Conservation (phyloP, 2,329 filamentous ascomycete genomes). For the Arthroderma sp. region DNA sequence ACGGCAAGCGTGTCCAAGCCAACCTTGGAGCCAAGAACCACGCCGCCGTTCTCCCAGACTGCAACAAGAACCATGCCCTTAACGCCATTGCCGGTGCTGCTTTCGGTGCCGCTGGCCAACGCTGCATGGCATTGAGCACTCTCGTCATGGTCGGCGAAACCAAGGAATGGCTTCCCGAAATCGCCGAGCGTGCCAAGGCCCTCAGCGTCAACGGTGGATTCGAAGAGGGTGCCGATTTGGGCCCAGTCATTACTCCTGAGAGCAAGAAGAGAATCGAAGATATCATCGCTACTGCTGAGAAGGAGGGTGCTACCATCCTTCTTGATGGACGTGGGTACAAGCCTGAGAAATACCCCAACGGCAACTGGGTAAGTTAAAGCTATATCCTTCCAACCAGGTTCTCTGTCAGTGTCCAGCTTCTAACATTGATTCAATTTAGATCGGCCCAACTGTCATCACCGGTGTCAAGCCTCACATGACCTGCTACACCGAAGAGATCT, state of each 20-base stretch:
- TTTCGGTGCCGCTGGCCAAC: conserved; percentile 55
- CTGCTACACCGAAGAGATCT: conserved; percentile 55
- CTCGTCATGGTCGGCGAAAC: conserved; percentile 53
- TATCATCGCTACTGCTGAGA: conserved; percentile 47
- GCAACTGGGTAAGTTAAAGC: conserved; percentile 45
- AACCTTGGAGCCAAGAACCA: conserved; percentile 61
- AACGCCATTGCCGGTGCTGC: conserved; percentile 55
- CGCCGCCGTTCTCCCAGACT: conserved; percentile 52
- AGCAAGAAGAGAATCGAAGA: conserved; percentile 52
- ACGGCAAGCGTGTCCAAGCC: conserved; percentile 57
- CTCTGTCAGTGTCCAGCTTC: neutral
- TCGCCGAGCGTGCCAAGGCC: conserved; percentile 47
- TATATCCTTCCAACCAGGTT: too few species aligned
- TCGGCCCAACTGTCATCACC: conserved; percentile 52
- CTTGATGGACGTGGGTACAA: conserved; percentile 49
- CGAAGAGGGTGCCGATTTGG: conserved; percentile 47
- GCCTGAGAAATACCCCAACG: conserved; percentile 51
- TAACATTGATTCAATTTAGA: conserved; percentile 20
- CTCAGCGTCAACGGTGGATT: conserved; percentile 49
- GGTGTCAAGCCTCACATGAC: conserved; percentile 53
- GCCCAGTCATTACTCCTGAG: conserved; percentile 50
- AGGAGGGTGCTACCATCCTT: conserved; percentile 51
- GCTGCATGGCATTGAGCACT: conserved; percentile 57
- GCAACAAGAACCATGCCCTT: conserved; percentile 55
- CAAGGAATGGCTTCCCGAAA: conserved; percentile 50